A percentile compares a stretch with the other conserved stretches of the same genome.
These are phyloP conservation scores for Polygonum maritimum DNA, from an alignment of 148 eudicot genomes.

Conservation along the genomic window DNA sequence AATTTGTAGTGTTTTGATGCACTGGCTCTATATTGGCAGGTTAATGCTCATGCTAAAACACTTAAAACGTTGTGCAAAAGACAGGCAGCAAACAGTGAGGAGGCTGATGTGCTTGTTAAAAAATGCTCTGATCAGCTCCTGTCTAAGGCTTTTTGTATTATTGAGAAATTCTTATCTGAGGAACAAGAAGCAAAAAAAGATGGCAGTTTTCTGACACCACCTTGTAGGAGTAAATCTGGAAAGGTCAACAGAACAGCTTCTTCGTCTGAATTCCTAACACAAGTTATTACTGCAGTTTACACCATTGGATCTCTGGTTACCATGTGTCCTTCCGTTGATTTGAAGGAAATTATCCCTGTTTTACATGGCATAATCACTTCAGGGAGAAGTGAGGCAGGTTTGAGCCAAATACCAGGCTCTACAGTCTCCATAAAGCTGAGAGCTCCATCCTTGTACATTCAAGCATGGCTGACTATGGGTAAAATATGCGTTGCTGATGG, in stretches of 20 bases:
- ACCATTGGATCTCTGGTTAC: conserved; percentile 81
- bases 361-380: conserved; percentile 83
- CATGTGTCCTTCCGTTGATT: conserved; percentile 61
- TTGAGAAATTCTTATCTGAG: conserved; percentile 48
- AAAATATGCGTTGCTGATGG: conserved; percentile 96
- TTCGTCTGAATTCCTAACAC: conserved; percentile 29
- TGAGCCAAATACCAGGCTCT: conserved; percentile 39
- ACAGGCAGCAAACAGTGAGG: conserved; percentile 55
- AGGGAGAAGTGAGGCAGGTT: conserved; percentile 43
- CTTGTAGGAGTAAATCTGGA: conserved; percentile 18
- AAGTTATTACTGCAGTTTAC: conserved; percentile 64
- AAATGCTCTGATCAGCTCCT: conserved; percentile 63
- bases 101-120: conserved; percentile 63
- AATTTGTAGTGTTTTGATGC: neutral
- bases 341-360: conserved; percentile 56
- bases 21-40: conserved; percentile 34
- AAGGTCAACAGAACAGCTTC: conserved; percentile 33
- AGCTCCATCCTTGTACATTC: conserved; percentile 76
- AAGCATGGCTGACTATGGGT: conserved; percentile 97
- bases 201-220: conserved; percentile 53
- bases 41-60: conserved; percentile 92
- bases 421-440: conserved; percentile 47
- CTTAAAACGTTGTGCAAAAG: conserved; percentile 81
- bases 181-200: conserved; percentile 38
- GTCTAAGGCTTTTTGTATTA: conserved; percentile 45